Evolutionary conservation across 345 rosid species (phyloP).

Genomic region (Salix koriyanagi): DNA sequence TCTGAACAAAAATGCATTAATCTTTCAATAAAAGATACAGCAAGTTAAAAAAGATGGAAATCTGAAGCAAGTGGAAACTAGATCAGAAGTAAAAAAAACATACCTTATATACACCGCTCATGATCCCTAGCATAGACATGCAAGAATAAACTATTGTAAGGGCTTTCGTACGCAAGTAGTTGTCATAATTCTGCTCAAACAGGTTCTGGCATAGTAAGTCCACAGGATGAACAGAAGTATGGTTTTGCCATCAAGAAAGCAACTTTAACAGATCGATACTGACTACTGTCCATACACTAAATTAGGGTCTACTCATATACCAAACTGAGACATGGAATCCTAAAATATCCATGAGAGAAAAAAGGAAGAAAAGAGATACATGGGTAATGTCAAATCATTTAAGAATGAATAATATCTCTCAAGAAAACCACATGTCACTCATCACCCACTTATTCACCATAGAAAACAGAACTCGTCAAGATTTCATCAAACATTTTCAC

Average conservation of each 20-base stretch:
- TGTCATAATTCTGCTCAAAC: slow-evolving; percentile 62
- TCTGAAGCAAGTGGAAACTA: slow-evolving; percentile 8
- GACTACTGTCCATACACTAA: background rate
- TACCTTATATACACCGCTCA: slow-evolving; percentile 90
- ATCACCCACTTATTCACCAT: too few species aligned
- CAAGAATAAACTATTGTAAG: slow-evolving; percentile 78
- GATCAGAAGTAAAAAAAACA: slow-evolving; percentile 1
- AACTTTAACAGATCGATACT: background rate
- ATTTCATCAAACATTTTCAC: too few species aligned
- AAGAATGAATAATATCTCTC: too few species aligned
- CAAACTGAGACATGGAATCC: background rate
- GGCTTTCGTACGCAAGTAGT: slow-evolving; percentile 66
- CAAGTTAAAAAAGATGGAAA: slow-evolving; percentile 18
- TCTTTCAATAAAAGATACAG: slow-evolving; percentile 29
- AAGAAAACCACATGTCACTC: too few species aligned
- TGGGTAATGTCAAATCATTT: too few species aligned
- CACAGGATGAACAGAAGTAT: slow-evolving; percentile 8
- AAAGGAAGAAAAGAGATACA: too few species aligned
- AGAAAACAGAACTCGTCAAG: too few species aligned
- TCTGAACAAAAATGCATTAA: slow-evolving; percentile 48
- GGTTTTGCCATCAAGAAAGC: background rate
- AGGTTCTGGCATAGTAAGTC: slow-evolving; percentile 2
- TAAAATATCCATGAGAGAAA: too few species aligned
- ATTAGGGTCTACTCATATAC: background rate
- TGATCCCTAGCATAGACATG: slow-evolving; percentile 64